Evolutionary conservation across 1,139 yeast species (phyloP).

Genomic region (Taiozyma sp.): DNA sequence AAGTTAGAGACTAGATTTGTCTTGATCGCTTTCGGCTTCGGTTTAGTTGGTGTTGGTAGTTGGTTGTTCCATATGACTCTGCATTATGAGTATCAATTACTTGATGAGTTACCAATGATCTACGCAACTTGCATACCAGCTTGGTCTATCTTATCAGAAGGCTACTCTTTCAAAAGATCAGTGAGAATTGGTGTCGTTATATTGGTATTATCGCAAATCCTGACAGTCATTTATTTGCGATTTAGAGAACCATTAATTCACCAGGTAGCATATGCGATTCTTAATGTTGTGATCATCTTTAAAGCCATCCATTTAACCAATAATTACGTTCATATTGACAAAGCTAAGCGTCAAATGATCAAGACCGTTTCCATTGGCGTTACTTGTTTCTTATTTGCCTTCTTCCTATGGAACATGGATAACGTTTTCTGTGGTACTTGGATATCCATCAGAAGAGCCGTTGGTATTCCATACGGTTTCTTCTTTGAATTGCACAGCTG

Average conservation of each 20-base stretch:
- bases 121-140: slow-evolving; percentile 95
- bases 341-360: slow-evolving; percentile 42
- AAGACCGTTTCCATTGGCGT: slow-evolving; percentile 55
- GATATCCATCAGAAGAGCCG: slow-evolving; percentile 51
- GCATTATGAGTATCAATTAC: slow-evolving; percentile 76
- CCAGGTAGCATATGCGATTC: slow-evolving; percentile 46
- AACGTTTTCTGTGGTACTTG: slow-evolving; percentile 67
- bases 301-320: slow-evolving; percentile 47
- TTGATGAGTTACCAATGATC: slow-evolving; percentile 97
- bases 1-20: slow-evolving; percentile 65
- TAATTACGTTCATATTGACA: slow-evolving; percentile 43
- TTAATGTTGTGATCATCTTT: slow-evolving; percentile 53
- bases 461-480: slow-evolving; percentile 84
- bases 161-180: slow-evolving; percentile 26
- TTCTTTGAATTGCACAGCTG: slow-evolving; percentile 92
- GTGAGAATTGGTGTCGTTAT: slow-evolving; percentile 49
- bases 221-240: slow-evolving; percentile 62
- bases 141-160: slow-evolving; percentile 79
- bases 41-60: slow-evolving; percentile 84
- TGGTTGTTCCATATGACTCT: slow-evolving; percentile 98
- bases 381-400: slow-evolving; percentile 60
- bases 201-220: slow-evolving; percentile 45
- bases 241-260: slow-evolving; percentile 83
- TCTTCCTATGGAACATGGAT: slow-evolving; percentile 77
- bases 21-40: slow-evolving; percentile 70